These are phyloP conservation scores for Entomortierella parvispora DNA, from an alignment of 192 early-diverging fungal genomes.

Conservation along the genomic window DNA sequence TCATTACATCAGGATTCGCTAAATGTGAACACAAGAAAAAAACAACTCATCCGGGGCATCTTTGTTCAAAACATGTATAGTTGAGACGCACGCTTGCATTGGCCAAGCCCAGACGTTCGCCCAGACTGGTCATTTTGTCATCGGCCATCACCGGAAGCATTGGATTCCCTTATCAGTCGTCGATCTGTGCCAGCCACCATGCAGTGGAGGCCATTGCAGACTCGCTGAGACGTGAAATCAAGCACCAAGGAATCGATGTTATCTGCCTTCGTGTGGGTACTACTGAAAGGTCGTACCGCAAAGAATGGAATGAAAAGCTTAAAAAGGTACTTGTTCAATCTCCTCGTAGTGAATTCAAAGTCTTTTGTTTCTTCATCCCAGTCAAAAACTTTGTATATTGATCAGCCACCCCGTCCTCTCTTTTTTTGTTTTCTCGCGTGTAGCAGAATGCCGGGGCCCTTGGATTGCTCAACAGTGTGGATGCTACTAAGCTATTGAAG, in stretches of 20 bases:
- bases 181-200: conserved; percentile 58
- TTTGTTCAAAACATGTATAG: background rate
- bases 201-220: conserved; percentile 57
- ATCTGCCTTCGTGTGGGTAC: conserved; percentile 34
- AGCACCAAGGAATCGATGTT: conserved; percentile 59
- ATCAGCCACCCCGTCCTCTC: too few species aligned
- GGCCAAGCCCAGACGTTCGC: conserved; percentile 33
- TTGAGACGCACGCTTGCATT: conserved; percentile 36
- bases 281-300: conserved; percentile 24
- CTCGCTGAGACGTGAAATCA: conserved; percentile 55
- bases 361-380: background rate
- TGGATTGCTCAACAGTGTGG: conserved; percentile 28
- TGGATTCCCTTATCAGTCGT: conserved; percentile 40
- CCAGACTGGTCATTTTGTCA: conserved; percentile 29
- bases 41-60: background rate
- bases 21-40: background rate
- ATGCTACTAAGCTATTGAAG: conserved; percentile 20
- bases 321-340: conserved; percentile 1
- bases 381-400: too few species aligned
- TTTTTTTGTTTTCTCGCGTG: background rate
- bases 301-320: conserved; percentile 22
- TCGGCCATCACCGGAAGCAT: conserved; percentile 41
- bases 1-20: background rate
- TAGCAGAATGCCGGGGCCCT: conserved; percentile 6
- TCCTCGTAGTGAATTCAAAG: background rate